Percentiles rank a stretch among this genome's conserved stretches.
These are phyloP conservation scores for Phytophthora europaea DNA, from an alignment of 352 stramenopile genomes.

Conservation along the genomic window DNA sequence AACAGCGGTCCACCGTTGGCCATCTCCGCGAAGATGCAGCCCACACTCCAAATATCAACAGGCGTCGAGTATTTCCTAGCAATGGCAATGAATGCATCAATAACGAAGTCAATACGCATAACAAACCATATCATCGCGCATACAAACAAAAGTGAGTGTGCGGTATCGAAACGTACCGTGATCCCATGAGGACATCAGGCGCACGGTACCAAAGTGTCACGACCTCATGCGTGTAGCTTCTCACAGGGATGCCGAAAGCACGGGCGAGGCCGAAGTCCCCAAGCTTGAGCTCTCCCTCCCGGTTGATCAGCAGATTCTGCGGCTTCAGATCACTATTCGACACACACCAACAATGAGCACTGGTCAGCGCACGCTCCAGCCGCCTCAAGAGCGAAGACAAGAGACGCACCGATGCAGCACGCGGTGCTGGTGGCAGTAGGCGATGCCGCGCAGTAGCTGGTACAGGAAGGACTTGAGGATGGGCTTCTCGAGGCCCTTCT, in stretches of 20 bases:
- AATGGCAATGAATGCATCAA: neutral
- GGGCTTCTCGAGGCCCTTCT: conserved; percentile 95
- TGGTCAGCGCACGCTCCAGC: neutral
- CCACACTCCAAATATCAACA: conserved; percentile 99
- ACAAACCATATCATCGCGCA: neutral
- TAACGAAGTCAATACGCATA: neutral
- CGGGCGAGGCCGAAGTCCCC: conserved; percentile 99
- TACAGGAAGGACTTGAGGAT: conserved; percentile 98
- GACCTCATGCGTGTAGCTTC: conserved; percentile 98
- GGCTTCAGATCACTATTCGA: conserved; percentile 98
- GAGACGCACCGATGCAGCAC: conserved; percentile 89
- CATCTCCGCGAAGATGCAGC: conserved; percentile 99
- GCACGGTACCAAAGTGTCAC: conserved; percentile 99
- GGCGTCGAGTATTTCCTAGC: conserved; percentile 98
- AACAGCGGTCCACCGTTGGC: conserved; percentile 95
- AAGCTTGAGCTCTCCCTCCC: conserved; percentile 99
- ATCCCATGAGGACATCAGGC: conserved; percentile 98
- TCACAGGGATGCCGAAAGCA: conserved; percentile 99
- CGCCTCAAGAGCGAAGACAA: neutral
- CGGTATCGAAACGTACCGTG: conserved; percentile 53
- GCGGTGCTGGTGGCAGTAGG: conserved; percentile 99
- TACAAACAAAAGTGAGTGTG: conserved; percentile 1
- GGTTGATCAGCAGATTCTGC: conserved; percentile 99
- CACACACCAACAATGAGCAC: neutral
- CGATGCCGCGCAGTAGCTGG: conserved; percentile 98